Percentiles rank a stretch among this genome's conserved stretches.
Evolutionary conservation across 306 rosid species (phyloP).

Genomic region (Vicia faba): DNA sequence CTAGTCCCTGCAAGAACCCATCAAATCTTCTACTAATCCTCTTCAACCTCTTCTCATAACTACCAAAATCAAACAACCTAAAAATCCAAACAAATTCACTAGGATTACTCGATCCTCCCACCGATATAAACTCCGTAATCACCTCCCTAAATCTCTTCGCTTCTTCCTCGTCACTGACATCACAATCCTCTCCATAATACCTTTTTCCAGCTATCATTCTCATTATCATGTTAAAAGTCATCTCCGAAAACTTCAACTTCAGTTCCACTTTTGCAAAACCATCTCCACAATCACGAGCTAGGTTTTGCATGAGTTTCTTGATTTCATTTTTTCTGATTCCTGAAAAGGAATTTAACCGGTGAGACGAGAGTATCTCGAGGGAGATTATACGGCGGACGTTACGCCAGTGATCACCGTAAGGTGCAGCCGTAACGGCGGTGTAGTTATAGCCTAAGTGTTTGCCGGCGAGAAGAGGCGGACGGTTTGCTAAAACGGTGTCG

Average conservation of each 20-base stretch:
- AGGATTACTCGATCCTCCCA: slow-evolving; percentile 37
- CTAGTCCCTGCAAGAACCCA: slow-evolving; percentile 33
- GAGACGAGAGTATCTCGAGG: slow-evolving; percentile 34
- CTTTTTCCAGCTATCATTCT: slow-evolving; percentile 42
- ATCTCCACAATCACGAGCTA: neutral
- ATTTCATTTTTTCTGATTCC: slow-evolving; percentile 27
- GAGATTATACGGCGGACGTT: slow-evolving; percentile 36
- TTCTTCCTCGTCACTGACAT: slow-evolving; percentile 22
- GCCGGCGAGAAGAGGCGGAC: slow-evolving; percentile 23
- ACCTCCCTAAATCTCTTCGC: slow-evolving; percentile 31
- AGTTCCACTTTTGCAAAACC: slow-evolving; percentile 27
- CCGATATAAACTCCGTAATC: slow-evolving; percentile 11
- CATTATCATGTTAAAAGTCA: slow-evolving; percentile 39
- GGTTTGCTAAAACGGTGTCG: slow-evolving; percentile 36
- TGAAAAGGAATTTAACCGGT: slow-evolving; percentile 33
- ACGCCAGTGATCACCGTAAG: slow-evolving; percentile 45
- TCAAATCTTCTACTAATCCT: slow-evolving; percentile 10
- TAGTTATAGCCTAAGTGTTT: slow-evolving; percentile 36
- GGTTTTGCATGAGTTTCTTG: neutral
- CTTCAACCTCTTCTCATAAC: slow-evolving; percentile 30
- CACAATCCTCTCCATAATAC: slow-evolving; percentile 38
- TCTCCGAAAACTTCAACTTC: slow-evolving; percentile 26
- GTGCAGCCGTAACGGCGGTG: slow-evolving; percentile 21
- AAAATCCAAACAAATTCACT: slow-evolving; percentile 25
- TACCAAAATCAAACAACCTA: slow-evolving; percentile 34